Conservation (phyloP, 306 rosid genomes). For the Aeschynomene evenia region DNA sequence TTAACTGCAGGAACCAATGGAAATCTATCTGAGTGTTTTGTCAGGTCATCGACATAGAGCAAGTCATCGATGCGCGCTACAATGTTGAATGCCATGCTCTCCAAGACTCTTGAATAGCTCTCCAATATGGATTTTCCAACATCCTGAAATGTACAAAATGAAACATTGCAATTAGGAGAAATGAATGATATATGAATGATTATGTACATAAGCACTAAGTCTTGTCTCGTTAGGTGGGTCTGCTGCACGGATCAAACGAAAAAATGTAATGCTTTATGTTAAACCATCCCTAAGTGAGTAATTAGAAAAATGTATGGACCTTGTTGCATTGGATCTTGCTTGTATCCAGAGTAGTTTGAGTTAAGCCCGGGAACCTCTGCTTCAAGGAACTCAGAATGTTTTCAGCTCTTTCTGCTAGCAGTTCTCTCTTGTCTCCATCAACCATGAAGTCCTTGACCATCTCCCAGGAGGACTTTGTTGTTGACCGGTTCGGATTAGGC, state of each 20-base stretch:
- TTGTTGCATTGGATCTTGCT: conserved; percentile 90
- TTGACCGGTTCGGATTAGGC: conserved; percentile 59
- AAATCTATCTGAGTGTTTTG: conserved; percentile 64
- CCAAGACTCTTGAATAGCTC: conserved; percentile 92
- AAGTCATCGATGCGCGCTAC: conserved; percentile 90
- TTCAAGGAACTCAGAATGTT: conserved; percentile 66
- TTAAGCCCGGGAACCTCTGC: conserved; percentile 83
- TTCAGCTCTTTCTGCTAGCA: conserved; percentile 87
- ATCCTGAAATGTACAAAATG: conserved; percentile 81
- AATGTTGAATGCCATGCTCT: conserved; percentile 87
- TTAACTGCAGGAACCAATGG: conserved; percentile 60
- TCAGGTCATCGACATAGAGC: conserved; percentile 78
- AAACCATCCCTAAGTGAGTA: not conserved
- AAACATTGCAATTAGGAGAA: not conserved
- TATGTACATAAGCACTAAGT: too few relatives aligned
- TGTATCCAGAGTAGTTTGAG: conserved; percentile 85
- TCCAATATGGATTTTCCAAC: conserved; percentile 90
- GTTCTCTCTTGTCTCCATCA: conserved; percentile 84
- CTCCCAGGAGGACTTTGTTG: conserved; percentile 91
- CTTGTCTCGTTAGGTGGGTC: not conserved
- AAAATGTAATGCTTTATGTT: not conserved
- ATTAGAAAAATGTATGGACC: conserved; percentile 39
- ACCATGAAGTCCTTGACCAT: conserved; percentile 83
- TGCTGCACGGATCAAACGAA: not conserved
- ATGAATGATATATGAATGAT: too few relatives aligned